A percentile compares a stretch with the other conserved stretches of the same genome.
phyloP scores from a whole-genome alignment of 345 rosid species.

The Excoecaria cochinchinensis region DNA sequence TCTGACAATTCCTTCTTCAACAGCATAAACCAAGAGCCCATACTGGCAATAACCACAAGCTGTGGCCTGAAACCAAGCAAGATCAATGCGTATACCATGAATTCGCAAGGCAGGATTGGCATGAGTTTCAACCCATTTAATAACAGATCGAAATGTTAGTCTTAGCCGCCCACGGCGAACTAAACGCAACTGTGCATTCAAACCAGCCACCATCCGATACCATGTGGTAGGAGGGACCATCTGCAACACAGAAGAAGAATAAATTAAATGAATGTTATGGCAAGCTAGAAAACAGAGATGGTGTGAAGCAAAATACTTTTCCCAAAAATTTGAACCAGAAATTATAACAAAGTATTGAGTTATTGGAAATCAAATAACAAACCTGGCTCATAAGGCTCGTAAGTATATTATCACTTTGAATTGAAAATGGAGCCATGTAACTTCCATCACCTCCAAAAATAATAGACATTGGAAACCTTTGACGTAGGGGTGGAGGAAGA shows the following conservation, averaged over 20 bases:
- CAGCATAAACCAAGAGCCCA: slow-evolving; percentile 70
- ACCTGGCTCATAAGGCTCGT: slow-evolving; percentile 96
- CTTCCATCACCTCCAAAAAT: slow-evolving; percentile 98
- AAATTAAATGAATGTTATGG: not conserved
- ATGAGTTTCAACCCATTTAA: slow-evolving; percentile 88
- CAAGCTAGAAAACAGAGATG: slow-evolving; percentile 21
- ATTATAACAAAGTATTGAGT: not conserved
- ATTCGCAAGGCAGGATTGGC: slow-evolving; percentile 79
- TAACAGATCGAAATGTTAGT: slow-evolving; percentile 63
- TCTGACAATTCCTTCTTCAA: slow-evolving; percentile 49
- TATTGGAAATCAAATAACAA: slow-evolving; percentile 11
- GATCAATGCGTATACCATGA: slow-evolving; percentile 66
- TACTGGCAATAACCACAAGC: slow-evolving; percentile 81
- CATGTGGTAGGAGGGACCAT: slow-evolving; percentile 80
- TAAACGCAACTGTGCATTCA: slow-evolving; percentile 90
- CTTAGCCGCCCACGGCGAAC: slow-evolving; percentile 79
- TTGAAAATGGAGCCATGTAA: slow-evolving; percentile 92
- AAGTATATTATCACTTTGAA: slow-evolving; percentile 88
- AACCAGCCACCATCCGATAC: slow-evolving; percentile 95
- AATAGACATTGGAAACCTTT: slow-evolving; percentile 76
- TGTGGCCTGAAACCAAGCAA: slow-evolving; percentile 93
- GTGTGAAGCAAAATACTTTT: slow-evolving; percentile 1
- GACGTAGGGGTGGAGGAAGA: slow-evolving; percentile 77
- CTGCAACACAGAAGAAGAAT: slow-evolving; percentile 41
- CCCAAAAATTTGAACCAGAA: not conserved